Percentiles rank a stretch among this genome's conserved stretches.
These are phyloP conservation scores for Phenoliferia sp. DNA, from an alignment of 1,284 basidiomycete species.

Conservation along the genomic window DNA sequence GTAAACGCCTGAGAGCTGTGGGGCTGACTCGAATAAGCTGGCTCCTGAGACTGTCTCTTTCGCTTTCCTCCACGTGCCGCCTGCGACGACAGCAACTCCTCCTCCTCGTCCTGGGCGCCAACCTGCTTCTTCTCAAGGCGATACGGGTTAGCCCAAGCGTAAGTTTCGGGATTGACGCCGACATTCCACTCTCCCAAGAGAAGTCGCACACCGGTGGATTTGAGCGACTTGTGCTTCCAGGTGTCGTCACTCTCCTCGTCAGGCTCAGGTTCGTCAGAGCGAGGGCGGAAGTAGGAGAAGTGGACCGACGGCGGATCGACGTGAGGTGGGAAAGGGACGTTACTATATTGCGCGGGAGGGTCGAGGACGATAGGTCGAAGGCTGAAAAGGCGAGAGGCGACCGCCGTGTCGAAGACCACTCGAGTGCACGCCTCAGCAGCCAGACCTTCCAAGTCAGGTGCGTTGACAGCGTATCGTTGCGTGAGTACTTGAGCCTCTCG, in stretches of 20 bases:
- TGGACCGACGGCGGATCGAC: slow-evolving; percentile 16
- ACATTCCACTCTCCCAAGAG: slow-evolving; percentile 30
- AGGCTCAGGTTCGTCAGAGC: background rate
- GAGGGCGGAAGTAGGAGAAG: slow-evolving; percentile 18
- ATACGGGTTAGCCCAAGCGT: slow-evolving; percentile 30
- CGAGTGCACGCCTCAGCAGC: background rate
- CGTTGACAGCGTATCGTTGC: background rate
- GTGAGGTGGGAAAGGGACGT: slow-evolving; percentile 16
- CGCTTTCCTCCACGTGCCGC: background rate
- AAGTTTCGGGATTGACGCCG: slow-evolving; percentile 24
- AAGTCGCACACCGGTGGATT: slow-evolving; percentile 12
- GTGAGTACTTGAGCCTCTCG: background rate
- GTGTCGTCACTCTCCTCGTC: background rate
- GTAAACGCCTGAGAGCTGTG: slow-evolving; percentile 4
- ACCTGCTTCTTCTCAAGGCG: slow-evolving; percentile 7
- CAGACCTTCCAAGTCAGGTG: background rate
- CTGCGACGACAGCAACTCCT: background rate
- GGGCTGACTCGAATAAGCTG: too few relatives aligned
- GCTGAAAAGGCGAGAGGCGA: slow-evolving; percentile 6
- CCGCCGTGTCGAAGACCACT: background rate
- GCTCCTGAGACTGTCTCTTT: background rate
- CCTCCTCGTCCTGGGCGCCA: slow-evolving; percentile 6
- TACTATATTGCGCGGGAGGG: slow-evolving; percentile 9
- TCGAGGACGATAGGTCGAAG: slow-evolving; percentile 9
- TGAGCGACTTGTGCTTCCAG: slow-evolving; percentile 8